Evolutionary conservation across 495 filamentous ascomycete genomes (phyloP), one percentile per base, ranked within the genome.

Genomic region (Annulohypoxylon maeteangense): DNA sequence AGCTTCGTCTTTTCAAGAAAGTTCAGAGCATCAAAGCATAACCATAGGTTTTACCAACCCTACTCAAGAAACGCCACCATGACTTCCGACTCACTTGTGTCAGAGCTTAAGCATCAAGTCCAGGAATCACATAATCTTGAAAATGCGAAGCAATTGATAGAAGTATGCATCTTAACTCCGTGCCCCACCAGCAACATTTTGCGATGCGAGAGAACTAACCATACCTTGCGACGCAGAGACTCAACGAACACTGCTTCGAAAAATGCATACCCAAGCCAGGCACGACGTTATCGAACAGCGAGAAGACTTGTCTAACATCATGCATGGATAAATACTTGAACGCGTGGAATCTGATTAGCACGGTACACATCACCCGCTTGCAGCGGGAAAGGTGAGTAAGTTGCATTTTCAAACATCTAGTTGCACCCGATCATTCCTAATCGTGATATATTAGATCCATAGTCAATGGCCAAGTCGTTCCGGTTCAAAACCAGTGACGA

Each of bases 311-410:
- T 86, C n/a, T n/a, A n/a, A 86, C 95, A 65, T 91, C 90, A 67
- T 99, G 95, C 84, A 95, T 97, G 91, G 93, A 98, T 78, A 99
- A 99, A 83, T 99, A 99, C 84, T 97, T 98, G 86, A 81, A 85
- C 23, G 87, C 92, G 32, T 99, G 96, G 96, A 97, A 98, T 79
- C 83, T 85, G 62, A 91, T 97, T 64, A 93, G 89, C 80, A 77
- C 86, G 65, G 84, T 89, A 25, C 97, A 97, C 78, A 85, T 97
- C 69, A 75, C 75, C 53, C 86, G 93, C 74, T 85, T 97, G 80
- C 89, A 92, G 75, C 82, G 85, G 63, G 90, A 93, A 58, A 67
- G 78, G 42, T 70, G 44, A 62, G 55, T n/a, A n/a, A n/a, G n/a
- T n/a, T n/a, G n/a, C n/a, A n/a, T n/a, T n/a, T n/a, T n/a, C n/a